Base-by-base conservation (phyloP, 2,329 filamentous ascomycete species). In the Xylariaceae sp. region DNA sequence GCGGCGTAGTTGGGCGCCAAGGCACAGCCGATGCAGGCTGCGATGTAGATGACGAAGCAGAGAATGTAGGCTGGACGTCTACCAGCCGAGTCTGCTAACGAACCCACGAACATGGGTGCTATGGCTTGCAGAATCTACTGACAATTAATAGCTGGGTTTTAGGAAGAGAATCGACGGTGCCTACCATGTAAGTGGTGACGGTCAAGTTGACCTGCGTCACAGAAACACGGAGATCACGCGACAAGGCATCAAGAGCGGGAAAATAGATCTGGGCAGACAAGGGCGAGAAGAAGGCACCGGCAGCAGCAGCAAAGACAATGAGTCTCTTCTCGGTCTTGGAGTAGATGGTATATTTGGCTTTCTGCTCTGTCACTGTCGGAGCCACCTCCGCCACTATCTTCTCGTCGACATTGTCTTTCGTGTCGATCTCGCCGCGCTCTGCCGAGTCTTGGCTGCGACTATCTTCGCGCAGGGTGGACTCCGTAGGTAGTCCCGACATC, bases 51-150 rank as follows among this genome's bases (percentile, higher is more conserved):
- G 4, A 73, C 60, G 63, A 80, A 81, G 56, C 75, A 76, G 53
- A 80, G 65, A 0, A 80, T 68, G 57, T 80, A 81, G 2, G 76
- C 76, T 0, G 78, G 78, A 9, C 79, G 73, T 15, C 79, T 72
- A 0, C 80, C 80, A 11, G 73, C 67, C 13, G 66, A 71, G 63
- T 83, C 81, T 2, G 80, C 78, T 23, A 83, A 72, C 15, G 76
- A 76, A 7, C 77, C 80, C 9, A 81, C 71, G 55, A 82, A 75
- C 60, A 77, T 76, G 3, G 81, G 81, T 0, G 80, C 77, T 3
- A 84, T 66, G 9, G 77, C 81, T 72, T 83, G 81, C 49, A 83
- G 77, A 50, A 83, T 77, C 75, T 74, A 55, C 18, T 1, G 9
- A 47, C 4, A 17, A 68, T 73, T 4, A 74, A 75, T 18, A 71